A percentile compares a stretch with the other conserved stretches of the same genome.
Evolutionary conservation across 169 alveolate species (phyloP).

Genomic region (Cystoisospora suis): DNA sequence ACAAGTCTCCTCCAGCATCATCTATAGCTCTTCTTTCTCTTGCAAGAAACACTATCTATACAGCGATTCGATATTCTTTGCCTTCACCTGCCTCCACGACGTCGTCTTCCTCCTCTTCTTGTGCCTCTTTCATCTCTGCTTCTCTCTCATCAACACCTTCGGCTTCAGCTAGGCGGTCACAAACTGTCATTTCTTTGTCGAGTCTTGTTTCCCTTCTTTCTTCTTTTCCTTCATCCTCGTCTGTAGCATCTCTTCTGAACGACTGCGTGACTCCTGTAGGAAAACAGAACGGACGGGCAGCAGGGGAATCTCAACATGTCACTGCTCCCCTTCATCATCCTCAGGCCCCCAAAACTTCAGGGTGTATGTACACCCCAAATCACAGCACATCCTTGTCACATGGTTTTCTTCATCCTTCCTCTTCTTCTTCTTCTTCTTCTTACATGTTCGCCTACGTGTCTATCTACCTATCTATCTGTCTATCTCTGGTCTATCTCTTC

Average conservation of each 20-base stretch:
- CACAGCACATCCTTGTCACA: too few species aligned
- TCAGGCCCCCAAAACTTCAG: too few species aligned
- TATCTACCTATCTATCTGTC: background rate
- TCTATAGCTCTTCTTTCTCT: too few species aligned
- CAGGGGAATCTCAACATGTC: too few species aligned
- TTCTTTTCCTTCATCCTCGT: background rate
- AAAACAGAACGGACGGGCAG: too few species aligned
- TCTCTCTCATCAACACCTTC: background rate
- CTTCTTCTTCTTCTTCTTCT: background rate
- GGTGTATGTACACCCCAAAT: too few species aligned
- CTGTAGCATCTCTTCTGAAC: background rate
- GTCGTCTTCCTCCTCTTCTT: background rate
- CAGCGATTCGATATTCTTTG: background rate
- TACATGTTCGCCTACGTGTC: background rate
- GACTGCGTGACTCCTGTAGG: too few species aligned
- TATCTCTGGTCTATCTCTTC: background rate
- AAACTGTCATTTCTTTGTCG: too few species aligned
- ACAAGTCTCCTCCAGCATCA: too few species aligned
- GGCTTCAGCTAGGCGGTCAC: background rate
- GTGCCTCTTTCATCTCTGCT: background rate
- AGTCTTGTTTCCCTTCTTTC: background rate
- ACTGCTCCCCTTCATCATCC: too few species aligned
- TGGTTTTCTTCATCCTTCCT: background rate
- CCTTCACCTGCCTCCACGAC: background rate
- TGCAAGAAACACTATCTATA: too few species aligned